Evolutionary conservation across 1,284 basidiomycete species (phyloP), one percentile per base, ranked within the genome.

Genomic region (Puccinia horiana): DNA sequence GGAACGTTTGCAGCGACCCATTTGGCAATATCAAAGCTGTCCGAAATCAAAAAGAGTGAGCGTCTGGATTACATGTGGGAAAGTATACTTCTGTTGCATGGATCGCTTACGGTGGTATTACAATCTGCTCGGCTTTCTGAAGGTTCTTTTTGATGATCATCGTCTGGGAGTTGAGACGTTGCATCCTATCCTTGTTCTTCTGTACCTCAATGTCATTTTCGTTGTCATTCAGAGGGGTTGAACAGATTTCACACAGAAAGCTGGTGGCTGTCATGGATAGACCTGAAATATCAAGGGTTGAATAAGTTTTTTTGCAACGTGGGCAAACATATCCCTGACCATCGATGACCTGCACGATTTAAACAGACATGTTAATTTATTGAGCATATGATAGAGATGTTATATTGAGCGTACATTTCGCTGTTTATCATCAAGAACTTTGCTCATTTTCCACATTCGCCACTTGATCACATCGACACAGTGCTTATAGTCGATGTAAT

Each of bases 401-500:
- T 8, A 47, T 14, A 23, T 11, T 16, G 69, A 5, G 49, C 80
- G 26, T 65, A 82, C 80, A 87, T 95, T 94, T 84, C 93, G 92
- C 83, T 95, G 89, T 81, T 92, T 92, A 61, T 92, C 91, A 83
- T 99, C 96, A 84, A 99, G 95, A 81, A 91, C 91, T 83, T 92
- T 90, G 84, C 93, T 91, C 92, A 99, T 97, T 86, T 94, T 93
- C n/a, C 94, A 93, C 83, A 99, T 92, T 52, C 95, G 90, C 94
- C 96, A 99, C 88, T 98, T 98, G 86, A 96, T 93, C 72, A 98
- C 95, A 87, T 99, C 95, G 88, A 94, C 94, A 86, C 98, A 96
- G 86, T 93, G 91, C 85, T 94, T 92, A 87, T 95, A 96, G 88
- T 99, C 93, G 86, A 99, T 93, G 88, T 94, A 98, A 89, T 95